Base-by-base conservation (phyloP, 2,329 filamentous ascomycete species). In the Penicillium sp. region DNA sequence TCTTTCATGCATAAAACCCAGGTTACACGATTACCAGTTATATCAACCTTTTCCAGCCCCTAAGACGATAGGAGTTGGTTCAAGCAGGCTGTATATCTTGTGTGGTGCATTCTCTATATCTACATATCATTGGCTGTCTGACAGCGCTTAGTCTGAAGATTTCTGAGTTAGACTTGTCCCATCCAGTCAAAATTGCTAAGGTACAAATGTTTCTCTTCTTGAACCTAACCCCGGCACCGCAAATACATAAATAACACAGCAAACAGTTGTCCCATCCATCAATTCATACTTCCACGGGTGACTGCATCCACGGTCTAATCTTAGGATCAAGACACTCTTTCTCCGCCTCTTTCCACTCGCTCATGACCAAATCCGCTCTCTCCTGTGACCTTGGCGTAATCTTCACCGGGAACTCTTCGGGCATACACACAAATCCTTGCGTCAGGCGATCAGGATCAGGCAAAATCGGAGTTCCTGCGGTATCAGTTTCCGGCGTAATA, bases 371-470 rank as follows among this genome's bases (percentile, higher is more conserved):
- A 27, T 70, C 67, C 13, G 70, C 73, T 47, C 70, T 65, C 25
- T 64, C 65, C 55, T 68, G 60, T 4, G 68, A 70, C 6, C 77
- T 64, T 0, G 76, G 71, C 5, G 62, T 73, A 43, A 79, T 78
- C 5, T 51, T 66, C 1, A 71, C 74, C 13, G 59, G 65, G 39
- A 71, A 79, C 55, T 73, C 68, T 55, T 75, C 75, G 0, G 78
- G 77, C 76, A 77, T 77, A 61, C 74, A 77, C 3, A 78, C 75
- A 55, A 79, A 77, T 0, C 76, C 77, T 61, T 77, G 75, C 0
- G 76, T 78, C 48, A 79, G 60, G 27, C 69, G 71, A 31, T 78
- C 75, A 5, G 65, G 66, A 49, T 79, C 73, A 0, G 77, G 76
- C 0, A 76, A 36, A 19, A 79, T 73, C 2, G 61, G 62, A 44